Evolutionary conservation across 2,329 filamentous ascomycete species (phyloP).

Genomic region (Sphaerulina vaccinii): DNA sequence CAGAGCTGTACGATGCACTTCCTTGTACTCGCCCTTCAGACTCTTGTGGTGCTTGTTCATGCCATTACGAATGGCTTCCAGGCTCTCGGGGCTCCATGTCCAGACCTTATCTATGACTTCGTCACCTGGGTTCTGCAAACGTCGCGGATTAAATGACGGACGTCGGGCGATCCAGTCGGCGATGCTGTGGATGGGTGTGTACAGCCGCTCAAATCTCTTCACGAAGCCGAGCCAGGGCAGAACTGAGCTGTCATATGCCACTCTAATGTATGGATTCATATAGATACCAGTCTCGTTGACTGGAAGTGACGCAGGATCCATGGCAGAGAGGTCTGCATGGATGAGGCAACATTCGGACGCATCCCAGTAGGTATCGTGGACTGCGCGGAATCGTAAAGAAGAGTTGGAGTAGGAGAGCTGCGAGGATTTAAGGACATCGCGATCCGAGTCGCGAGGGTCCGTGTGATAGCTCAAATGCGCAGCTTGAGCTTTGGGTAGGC

Average conservation of each 20-base stretch:
- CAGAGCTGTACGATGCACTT: slow-evolving; percentile 18
- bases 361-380: slow-evolving; percentile 47
- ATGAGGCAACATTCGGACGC: slow-evolving; percentile 51
- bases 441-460: slow-evolving; percentile 12
- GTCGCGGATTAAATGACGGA: slow-evolving; percentile 61
- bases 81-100: slow-evolving; percentile 43
- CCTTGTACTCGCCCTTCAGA: slow-evolving; percentile 16
- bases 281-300: slow-evolving; percentile 59
- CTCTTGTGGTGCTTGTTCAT: slow-evolving; percentile 1
- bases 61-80: slow-evolving; percentile 19
- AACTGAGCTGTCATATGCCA: slow-evolving; percentile 62
- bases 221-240: slow-evolving; percentile 60
- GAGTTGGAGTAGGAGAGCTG: slow-evolving; percentile 35
- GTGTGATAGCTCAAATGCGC: slow-evolving; percentile 10
- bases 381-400: slow-evolving; percentile 45
- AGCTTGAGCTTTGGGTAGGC: slow-evolving; percentile 5
- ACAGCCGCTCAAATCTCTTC: slow-evolving; percentile 65
- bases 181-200: slow-evolving; percentile 58
- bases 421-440: background rate
- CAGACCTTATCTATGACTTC: slow-evolving; percentile 54
- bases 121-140: slow-evolving; percentile 59
- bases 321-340: slow-evolving; percentile 43
- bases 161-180: slow-evolving; percentile 55
- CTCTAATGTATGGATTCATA: slow-evolving; percentile 73
- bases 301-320: slow-evolving; percentile 28